Evolutionary conservation across 768 basidiomycete species (phyloP).

Genomic region (Rhizopogon rudus): DNA sequence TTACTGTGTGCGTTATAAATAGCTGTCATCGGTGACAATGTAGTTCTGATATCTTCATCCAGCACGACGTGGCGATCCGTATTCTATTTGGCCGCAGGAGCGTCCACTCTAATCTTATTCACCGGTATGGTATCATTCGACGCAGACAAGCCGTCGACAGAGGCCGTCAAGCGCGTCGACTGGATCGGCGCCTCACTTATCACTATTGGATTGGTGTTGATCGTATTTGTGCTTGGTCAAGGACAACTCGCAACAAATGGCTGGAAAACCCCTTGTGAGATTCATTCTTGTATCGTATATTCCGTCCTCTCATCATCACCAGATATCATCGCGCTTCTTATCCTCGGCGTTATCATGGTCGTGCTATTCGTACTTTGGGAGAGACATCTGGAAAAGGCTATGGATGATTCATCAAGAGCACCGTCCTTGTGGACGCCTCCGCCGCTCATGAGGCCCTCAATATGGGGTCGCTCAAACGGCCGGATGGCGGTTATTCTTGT

Average conservation of each 20-base stretch:
- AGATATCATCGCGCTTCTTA: constrained; percentile 71
- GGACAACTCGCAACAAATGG: constrained; percentile 53
- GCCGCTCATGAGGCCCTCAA: constrained; percentile 57
- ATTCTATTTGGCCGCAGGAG: constrained; percentile 55
- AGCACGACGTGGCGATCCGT: constrained; percentile 60
- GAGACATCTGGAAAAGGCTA: constrained; percentile 43
- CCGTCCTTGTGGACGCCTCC: constrained; percentile 38
- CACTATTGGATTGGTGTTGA: constrained; percentile 61
- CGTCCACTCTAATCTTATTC: constrained; percentile 48
- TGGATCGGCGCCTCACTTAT: constrained; percentile 71
- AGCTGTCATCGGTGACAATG: not conserved
- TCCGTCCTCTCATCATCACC: constrained; percentile 14
- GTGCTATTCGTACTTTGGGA: constrained; percentile 64
- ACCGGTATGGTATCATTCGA: constrained; percentile 60
- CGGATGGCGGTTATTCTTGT: constrained; percentile 55
- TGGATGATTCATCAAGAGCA: constrained; percentile 9
- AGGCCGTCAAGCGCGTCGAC: constrained; percentile 51
- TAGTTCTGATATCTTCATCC: not conserved
- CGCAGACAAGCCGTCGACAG: constrained; percentile 38
- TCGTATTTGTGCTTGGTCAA: constrained; percentile 71
- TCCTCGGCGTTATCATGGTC: constrained; percentile 55
- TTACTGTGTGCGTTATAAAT: constrained; percentile 27
- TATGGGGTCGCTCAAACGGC: constrained; percentile 63
- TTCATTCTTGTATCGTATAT: not conserved
- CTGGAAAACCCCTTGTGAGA: constrained; percentile 57